Evolutionary conservation across 176 grass and related monocot genomes (phyloP).

Genomic region (Oryza glaberrima): DNA sequence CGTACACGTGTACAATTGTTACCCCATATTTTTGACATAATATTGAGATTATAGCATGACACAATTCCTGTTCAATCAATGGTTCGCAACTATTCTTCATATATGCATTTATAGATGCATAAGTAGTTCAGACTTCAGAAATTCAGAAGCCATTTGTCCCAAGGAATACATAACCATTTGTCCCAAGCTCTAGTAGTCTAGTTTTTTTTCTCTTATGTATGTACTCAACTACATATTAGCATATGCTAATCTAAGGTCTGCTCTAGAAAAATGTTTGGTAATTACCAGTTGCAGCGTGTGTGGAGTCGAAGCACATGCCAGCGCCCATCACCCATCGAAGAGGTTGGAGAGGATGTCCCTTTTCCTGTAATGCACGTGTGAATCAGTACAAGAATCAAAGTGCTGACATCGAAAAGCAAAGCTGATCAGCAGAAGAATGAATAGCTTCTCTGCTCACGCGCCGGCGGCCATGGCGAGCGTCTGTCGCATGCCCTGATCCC

Average conservation of each 20-base stretch:
- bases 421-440: no score
- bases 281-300: background rate
- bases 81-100: background rate
- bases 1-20: background rate
- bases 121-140: background rate
- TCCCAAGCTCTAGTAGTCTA: background rate
- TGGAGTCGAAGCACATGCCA: background rate
- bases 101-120: background rate
- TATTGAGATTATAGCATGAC: background rate
- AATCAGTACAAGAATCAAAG: background rate
- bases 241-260: background rate
- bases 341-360: background rate
- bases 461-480: background rate
- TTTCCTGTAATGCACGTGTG: background rate
- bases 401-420: no score
- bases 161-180: background rate
- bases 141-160: background rate
- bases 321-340: background rate
- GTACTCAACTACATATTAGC: background rate
- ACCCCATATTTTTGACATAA: background rate
- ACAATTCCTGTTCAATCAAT: background rate
- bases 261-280: background rate
- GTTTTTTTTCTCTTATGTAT: background rate
- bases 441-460: no score
- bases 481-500: no score